phyloP scores from a whole-genome alignment of 179 eudicot genomes.

The Gypsophila paniculata region DNA sequence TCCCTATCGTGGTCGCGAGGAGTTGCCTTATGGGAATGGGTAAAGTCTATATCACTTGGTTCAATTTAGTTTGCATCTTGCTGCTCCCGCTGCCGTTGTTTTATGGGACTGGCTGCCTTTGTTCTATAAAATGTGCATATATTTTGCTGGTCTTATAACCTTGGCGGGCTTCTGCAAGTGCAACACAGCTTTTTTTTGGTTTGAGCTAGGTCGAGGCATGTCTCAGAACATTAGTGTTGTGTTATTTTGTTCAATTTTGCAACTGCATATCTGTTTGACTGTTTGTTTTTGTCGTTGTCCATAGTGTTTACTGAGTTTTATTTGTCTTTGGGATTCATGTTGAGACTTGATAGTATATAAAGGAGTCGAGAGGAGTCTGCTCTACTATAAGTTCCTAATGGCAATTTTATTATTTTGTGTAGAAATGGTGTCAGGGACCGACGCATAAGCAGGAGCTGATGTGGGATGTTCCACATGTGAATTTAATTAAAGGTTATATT shows the following conservation, averaged over 20 bases:
- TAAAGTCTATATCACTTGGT: constrained; percentile 21
- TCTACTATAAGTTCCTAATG: not conserved
- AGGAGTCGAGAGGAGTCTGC: not conserved
- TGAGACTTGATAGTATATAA: too few relatives aligned
- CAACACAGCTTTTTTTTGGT: not conserved
- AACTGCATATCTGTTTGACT: not conserved
- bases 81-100: not conserved
- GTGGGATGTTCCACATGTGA: constrained; percentile 20
- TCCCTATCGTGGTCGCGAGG: constrained; percentile 91
- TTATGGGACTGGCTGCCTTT: not conserved
- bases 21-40: constrained; percentile 87
- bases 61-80: not conserved
- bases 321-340: not conserved
- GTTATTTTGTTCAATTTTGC: not conserved
- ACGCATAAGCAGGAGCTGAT: constrained; percentile 88
- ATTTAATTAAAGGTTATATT: constrained; percentile 26
- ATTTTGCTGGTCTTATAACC: not conserved
- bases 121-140: not conserved
- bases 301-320: not conserved
- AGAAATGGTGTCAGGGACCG: constrained; percentile 80
- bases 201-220: not conserved
- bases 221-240: not conserved
- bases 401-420: constrained; percentile 18
- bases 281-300: not conserved
- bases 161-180: not conserved